phyloP scores from a whole-genome alignment of 1,284 basidiomycete species.

The Dichomitus squalens region DNA sequence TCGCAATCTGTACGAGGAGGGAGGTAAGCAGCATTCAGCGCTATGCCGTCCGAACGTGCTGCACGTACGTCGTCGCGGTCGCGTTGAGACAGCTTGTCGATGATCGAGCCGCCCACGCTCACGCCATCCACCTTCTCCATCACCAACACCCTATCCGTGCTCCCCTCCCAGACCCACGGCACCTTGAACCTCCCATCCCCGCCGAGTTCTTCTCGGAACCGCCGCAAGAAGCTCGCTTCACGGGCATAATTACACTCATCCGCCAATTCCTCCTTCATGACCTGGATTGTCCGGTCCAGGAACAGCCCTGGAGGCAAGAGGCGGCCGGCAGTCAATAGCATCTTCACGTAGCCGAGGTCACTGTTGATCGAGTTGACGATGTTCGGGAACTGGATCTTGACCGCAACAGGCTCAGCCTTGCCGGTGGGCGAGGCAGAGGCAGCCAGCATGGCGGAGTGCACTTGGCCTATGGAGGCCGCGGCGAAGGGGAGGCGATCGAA shows the following conservation, averaged over 20 bases:
- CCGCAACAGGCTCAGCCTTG: constrained; percentile 68
- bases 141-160: constrained; percentile 83
- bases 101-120: constrained; percentile 73
- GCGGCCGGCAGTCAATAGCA: constrained; percentile 79
- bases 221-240: constrained; percentile 76
- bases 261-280: constrained; percentile 89
- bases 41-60: not conserved
- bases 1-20: constrained; percentile 69
- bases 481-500: constrained; percentile 93
- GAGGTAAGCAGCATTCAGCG: not conserved
- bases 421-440: constrained; percentile 53
- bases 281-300: constrained; percentile 85
- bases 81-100: constrained; percentile 55
- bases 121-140: constrained; percentile 88
- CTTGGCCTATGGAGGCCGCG: constrained; percentile 97
- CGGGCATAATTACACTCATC: constrained; percentile 95
- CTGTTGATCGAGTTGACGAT: constrained; percentile 86
- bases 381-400: constrained; percentile 97
- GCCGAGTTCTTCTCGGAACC: constrained; percentile 64
- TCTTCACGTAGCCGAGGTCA: constrained; percentile 86
- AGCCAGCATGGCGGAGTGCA: constrained; percentile 78
- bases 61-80: constrained; percentile 75
- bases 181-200: constrained; percentile 75
- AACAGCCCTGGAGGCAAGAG: constrained; percentile 90
- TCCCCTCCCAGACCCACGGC: constrained; percentile 85